phyloP scores from a whole-genome alignment of 352 stramenopile species.

The Ophiocytium majus region DNA sequence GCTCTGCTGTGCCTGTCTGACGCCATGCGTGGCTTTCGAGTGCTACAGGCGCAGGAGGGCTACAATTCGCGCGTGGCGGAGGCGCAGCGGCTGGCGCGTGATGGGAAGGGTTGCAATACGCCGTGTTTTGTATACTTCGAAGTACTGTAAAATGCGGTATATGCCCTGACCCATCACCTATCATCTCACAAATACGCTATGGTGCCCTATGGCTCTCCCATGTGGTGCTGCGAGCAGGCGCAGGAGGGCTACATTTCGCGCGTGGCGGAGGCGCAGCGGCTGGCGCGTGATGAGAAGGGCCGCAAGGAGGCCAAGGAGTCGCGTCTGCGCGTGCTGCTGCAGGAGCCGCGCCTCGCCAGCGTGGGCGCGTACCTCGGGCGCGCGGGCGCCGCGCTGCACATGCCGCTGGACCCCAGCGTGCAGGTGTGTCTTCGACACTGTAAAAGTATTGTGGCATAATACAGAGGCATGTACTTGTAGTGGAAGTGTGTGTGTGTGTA shows the following conservation, averaged over 20 bases:
- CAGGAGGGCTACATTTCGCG: conserved; percentile 90
- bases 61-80: conserved; percentile 88
- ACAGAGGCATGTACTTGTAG: too few relatives aligned
- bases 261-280: conserved; percentile 84
- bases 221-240: conserved; percentile 22
- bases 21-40: too few relatives aligned
- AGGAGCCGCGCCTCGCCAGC: conserved; percentile 64
- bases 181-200: too few relatives aligned
- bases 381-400: conserved; percentile 63
- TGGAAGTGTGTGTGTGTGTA: too few relatives aligned
- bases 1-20: too few relatives aligned
- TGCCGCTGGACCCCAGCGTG: conserved; percentile 77
- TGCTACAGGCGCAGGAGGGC: conserved; percentile 73
- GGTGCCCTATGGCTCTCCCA: too few relatives aligned
- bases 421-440: too few relatives aligned
- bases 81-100: conserved; percentile 82
- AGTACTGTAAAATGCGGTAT: too few relatives aligned
- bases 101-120: conserved; percentile 89
- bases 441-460: too few relatives aligned
- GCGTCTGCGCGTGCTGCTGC: conserved; percentile 80
- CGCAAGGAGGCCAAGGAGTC: conserved; percentile 94
- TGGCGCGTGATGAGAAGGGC: conserved; percentile 82
- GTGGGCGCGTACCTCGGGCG: not conserved
- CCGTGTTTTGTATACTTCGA: too few relatives aligned
- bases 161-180: too few relatives aligned